Base-by-base conservation (phyloP, 495 filamentous ascomycete genomes). In the Penicillium subrubescens region DNA sequence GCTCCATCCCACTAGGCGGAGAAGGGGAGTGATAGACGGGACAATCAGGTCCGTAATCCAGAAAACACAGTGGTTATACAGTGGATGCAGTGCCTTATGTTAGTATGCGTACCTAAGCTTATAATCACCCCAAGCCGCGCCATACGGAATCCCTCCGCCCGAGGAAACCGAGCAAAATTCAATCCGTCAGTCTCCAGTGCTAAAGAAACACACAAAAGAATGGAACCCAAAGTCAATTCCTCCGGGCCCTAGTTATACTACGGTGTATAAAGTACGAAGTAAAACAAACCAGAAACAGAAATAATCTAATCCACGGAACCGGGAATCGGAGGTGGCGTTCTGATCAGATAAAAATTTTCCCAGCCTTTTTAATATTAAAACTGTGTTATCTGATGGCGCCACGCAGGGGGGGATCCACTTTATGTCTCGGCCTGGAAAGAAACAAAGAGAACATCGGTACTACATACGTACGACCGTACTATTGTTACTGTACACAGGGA, bases 351-450 rank as follows among this genome's bases (percentile, higher is more conserved):
- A 75, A 73, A 73, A 67, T 44, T 62, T 46, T 34, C 21, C 19
- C 19, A 11, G 21, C 8, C 5, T 12, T 44, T 25, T 48, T 48
- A 3, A 48, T 10, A 48, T 48, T 12, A 25, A 56, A 15, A n/a
- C 4, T 52, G 11, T 46, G 61, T 75, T 75, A 75, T 75, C 73
- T 75, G 73, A 75, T 75, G 62, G 69, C 69, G 63, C 72, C 72
- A 74, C 71, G 46, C 63, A 52, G 57, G 0, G n/a, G 0, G n/a
- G 55, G 67, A 61, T 61, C 63, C 71, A 70, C 66, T 52, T 23
- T 33, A 15, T 63, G 64, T 65, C 66, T 65, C 58, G 64, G 64
- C 37, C 62, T 31, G 12, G 14, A 52, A 17, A 10, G 17, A 10
- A 33, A 5, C 6, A n/a, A n/a, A n/a, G n/a, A n/a, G n/a, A n/a